Percentiles rank a stretch among this genome's conserved stretches.
Conservation (phyloP, 1,284 basidiomycete genomes). For the Butyriboletus appendiculatus region DNA sequence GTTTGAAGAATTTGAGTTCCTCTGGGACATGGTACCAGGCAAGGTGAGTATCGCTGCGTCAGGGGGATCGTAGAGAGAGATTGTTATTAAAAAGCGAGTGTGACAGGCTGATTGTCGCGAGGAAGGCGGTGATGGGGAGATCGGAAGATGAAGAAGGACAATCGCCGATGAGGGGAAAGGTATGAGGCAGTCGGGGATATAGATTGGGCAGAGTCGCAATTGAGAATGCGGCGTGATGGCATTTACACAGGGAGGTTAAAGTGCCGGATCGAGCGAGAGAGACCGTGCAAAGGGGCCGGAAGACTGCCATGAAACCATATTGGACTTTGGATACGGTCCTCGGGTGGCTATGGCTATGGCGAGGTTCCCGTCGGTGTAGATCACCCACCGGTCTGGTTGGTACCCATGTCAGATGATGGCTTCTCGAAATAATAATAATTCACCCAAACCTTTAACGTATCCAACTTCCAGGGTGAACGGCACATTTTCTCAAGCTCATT, state of each 20-base stretch:
- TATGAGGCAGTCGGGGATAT: constrained; percentile 33
- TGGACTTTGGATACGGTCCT: constrained; percentile 27
- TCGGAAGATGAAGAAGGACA: constrained; percentile 27
- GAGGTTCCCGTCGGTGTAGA: constrained; percentile 27
- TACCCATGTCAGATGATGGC: constrained; percentile 17
- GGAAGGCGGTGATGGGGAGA: constrained; percentile 24
- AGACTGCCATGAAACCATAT: constrained; percentile 37
- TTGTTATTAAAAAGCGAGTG: constrained; percentile 27
- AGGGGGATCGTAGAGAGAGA: constrained; percentile 19
- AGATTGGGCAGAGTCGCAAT: constrained; percentile 29
- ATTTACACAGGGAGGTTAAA: constrained; percentile 32
- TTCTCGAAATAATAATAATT: constrained; percentile 17
- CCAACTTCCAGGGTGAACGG: neutral
- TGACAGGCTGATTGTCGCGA: constrained; percentile 22
- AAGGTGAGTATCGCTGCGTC: constrained; percentile 11
- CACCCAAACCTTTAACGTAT: constrained; percentile 25
- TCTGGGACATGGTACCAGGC: constrained; percentile 24
- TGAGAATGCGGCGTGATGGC: constrained; percentile 36
- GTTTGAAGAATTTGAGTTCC: constrained; percentile 36
- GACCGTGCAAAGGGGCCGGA: constrained; percentile 31
- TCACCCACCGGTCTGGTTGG: constrained; percentile 11
- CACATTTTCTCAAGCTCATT: constrained; percentile 25
- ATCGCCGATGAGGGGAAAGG: constrained; percentile 24
- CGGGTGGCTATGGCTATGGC: constrained; percentile 27
- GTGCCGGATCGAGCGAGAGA: constrained; percentile 25